Evolutionary conservation across 371 early-diverging fungal genomes (phyloP).

Genomic region (Basidiobolus meristosporus): DNA sequence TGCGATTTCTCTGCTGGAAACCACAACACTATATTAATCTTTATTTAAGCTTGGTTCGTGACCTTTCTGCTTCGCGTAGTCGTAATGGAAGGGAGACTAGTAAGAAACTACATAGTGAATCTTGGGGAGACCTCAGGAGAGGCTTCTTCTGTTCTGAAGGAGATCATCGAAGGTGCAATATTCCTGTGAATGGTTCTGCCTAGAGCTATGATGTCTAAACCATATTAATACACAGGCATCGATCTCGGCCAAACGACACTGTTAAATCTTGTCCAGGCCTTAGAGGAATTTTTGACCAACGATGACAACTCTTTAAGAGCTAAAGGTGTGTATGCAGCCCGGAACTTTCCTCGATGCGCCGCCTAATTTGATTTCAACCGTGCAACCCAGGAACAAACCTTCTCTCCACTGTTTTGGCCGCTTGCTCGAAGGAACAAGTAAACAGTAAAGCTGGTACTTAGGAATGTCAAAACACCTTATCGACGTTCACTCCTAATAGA

Average conservation of each 20-base stretch:
- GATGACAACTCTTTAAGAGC: slow-evolving; percentile 68
- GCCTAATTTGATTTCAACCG: slow-evolving; percentile 2
- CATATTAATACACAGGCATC: neutral
- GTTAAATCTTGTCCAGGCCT: slow-evolving; percentile 52
- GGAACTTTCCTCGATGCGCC: slow-evolving; percentile 3
- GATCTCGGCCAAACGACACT: slow-evolving; percentile 5
- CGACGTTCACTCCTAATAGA: neutral
- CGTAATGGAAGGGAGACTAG: no score
- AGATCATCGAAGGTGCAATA: no score
- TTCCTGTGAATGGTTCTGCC: no score
- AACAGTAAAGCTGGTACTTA: slow-evolving; percentile 4
- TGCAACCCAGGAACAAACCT: slow-evolving; percentile 3
- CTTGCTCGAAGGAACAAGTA: slow-evolving; percentile 2
- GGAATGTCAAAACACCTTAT: neutral
- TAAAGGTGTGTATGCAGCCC: slow-evolving; percentile 55
- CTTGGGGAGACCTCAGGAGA: no score
- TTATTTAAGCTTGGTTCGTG: no score
- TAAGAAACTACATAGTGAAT: no score
- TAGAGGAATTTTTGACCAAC: slow-evolving; percentile 60
- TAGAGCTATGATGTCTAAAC: no score
- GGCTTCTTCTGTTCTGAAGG: no score
- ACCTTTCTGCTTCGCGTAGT: no score
- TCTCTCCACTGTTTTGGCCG: slow-evolving; percentile 1
- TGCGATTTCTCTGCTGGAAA: no score
- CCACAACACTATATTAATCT: no score